Conservation (phyloP, 129 eudicot species). For the Pittosporum tobira region DNA sequence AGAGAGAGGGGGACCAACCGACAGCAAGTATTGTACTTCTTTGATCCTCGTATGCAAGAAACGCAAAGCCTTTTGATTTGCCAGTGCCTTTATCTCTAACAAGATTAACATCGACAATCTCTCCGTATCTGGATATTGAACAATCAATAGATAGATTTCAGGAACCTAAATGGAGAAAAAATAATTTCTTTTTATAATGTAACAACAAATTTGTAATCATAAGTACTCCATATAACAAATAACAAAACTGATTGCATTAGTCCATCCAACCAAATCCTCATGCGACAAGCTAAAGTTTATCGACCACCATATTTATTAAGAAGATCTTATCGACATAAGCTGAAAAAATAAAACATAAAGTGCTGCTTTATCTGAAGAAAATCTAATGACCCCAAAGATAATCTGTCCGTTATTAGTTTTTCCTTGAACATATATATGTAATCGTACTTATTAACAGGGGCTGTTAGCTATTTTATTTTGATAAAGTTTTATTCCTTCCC, state of each 20-base stretch:
- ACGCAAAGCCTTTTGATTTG: slow-evolving; percentile 90
- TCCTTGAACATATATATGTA: too few species aligned
- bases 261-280: background rate
- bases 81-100: slow-evolving; percentile 89
- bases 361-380: too few species aligned
- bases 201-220: background rate
- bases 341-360: too few species aligned
- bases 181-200: background rate
- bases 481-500: background rate
- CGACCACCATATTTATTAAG: background rate
- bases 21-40: slow-evolving; percentile 93
- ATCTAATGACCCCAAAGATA: too few species aligned
- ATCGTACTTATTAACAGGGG: too few species aligned
- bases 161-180: background rate
- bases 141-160: background rate
- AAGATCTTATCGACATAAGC: too few species aligned
- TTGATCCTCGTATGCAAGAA: slow-evolving; percentile 96
- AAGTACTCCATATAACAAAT: background rate
- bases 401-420: too few species aligned
- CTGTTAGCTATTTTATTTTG: too few species aligned
- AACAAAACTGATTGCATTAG: background rate
- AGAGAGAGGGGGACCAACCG: slow-evolving; percentile 44
- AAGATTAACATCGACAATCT: slow-evolving; percentile 84
- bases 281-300: background rate
- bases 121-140: slow-evolving; percentile 57